A percentile compares a stretch with the other conserved stretches of the same genome.
Conservation (phyloP, 2,329 filamentous ascomycete genomes). For the Cladosporium sp. region DNA sequence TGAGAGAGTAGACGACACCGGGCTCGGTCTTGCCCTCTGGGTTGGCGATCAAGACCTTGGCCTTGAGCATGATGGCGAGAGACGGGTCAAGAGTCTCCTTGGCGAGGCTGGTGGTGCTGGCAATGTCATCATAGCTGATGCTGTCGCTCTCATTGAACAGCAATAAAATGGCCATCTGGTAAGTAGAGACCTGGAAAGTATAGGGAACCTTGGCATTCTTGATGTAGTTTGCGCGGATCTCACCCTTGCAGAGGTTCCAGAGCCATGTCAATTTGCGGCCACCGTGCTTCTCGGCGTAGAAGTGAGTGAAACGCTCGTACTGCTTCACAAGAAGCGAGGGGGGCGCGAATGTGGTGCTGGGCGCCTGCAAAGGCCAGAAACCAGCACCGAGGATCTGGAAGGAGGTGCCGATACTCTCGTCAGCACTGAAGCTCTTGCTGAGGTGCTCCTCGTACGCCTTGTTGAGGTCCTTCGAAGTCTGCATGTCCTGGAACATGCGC, state of each 20-base stretch:
- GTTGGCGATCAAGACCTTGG: slow-evolving; percentile 75
- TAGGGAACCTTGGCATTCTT: slow-evolving; percentile 84
- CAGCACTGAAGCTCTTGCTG: slow-evolving; percentile 54
- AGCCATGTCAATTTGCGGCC: slow-evolving; percentile 96
- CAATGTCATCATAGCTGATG: slow-evolving; percentile 83
- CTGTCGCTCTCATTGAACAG: slow-evolving; percentile 90
- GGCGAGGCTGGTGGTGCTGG: slow-evolving; percentile 72
- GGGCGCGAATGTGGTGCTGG: slow-evolving; percentile 82
- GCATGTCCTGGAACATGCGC: slow-evolving; percentile 99
- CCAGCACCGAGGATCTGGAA: slow-evolving; percentile 94
- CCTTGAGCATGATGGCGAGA: slow-evolving; percentile 82
- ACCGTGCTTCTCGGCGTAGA: slow-evolving; percentile 95
- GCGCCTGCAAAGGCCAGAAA: slow-evolving; percentile 91
- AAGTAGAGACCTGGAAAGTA: slow-evolving; percentile 95
- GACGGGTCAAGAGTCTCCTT: slow-evolving; percentile 83
- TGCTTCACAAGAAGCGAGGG: slow-evolving; percentile 81
- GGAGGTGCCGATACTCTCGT: slow-evolving; percentile 73
- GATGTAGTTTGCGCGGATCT: slow-evolving; percentile 90
- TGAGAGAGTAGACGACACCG: slow-evolving; percentile 77
- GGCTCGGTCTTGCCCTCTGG: slow-evolving; percentile 72
- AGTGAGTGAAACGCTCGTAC: slow-evolving; percentile 82
- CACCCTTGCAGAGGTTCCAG: slow-evolving; percentile 97
- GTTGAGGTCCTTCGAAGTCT: slow-evolving; percentile 97
- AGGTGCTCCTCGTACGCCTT: slow-evolving; percentile 77
- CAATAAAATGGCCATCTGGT: slow-evolving; percentile 93